Evolutionary conservation across 2,329 filamentous ascomycete genomes (phyloP), one percentile per base, ranked within the genome.

Genomic region (Trichoderma polysporum): DNA sequence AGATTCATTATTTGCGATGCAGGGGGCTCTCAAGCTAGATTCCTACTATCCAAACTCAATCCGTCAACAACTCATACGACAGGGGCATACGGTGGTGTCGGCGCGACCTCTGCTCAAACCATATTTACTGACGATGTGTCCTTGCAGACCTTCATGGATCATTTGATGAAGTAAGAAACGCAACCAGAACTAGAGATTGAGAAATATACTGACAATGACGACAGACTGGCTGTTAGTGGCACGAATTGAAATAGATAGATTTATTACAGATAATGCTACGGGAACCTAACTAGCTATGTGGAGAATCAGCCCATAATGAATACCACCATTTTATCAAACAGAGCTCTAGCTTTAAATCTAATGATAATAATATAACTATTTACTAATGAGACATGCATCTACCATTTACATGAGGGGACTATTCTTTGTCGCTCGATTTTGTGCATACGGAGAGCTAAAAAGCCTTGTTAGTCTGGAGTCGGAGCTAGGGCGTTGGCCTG

Each of bases 51-150:
- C 47, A 99, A 99, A 83, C 88, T 99, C 68, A 99, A 99, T 80
- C 95, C 95, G 0, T 97, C 92, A 1, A 99, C 95, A 4, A 99
- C 95, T 15, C 95, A 99, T 78, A 97, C 95, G 0, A 94, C 91
- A 0, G 92, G 93, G 62, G 91, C 92, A 13, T 98, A 97, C 75
- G 95, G 95, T 66, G 94, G 93, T 69, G 91, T 94, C 57, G 89
- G 91, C 33, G 86, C 87, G 2, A 92, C 94, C 75, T 94, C 91
- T 54, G 94, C 94, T 9, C 95, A 99, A 80, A 99, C 95, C 5
- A 99, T 99, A 74, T 99, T 99, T 82, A 99, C 95, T 0, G 95
- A 99, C 75, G 95, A 99, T 79, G 95, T 99, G 64, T 97, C 93
- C 64, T 83, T 99, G 76, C 94, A 98, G 80, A 98, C 94, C 1